These are phyloP conservation scores for Fusarium zealandicum DNA, from an alignment of 2,329 filamentous ascomycete genomes.

Conservation along the genomic window DNA sequence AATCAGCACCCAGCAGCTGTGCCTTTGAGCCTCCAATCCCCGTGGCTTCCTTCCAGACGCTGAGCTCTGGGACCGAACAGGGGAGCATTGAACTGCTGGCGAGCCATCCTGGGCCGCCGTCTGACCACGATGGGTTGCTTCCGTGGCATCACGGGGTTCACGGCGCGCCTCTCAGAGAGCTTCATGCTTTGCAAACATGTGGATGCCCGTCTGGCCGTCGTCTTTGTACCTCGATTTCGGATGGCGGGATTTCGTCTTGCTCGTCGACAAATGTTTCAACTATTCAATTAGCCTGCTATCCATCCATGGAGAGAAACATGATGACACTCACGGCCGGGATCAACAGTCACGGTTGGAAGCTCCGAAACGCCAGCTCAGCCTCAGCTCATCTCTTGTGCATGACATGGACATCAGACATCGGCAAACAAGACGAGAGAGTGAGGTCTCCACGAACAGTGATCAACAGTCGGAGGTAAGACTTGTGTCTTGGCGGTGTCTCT, in stretches of 20 bases:
- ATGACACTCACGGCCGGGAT: constrained; percentile 6
- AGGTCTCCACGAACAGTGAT: constrained; percentile 12
- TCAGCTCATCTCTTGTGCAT: constrained; percentile 31
- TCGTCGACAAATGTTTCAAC: neutral
- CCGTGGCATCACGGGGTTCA: constrained; percentile 12
- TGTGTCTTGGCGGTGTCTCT: constrained; percentile 27
- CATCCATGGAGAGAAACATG: constrained; percentile 1
- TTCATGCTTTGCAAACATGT: constrained; percentile 19
- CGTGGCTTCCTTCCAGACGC: constrained; percentile 5
- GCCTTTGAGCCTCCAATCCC: constrained; percentile 2
- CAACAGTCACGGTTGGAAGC: constrained; percentile 17
- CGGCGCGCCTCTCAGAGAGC: neutral
- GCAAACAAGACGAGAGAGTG: constrained; percentile 7
- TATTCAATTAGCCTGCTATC: neutral
- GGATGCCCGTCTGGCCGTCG: constrained; percentile 4
- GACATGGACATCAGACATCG: neutral
- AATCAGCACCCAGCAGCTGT: constrained; percentile 28
- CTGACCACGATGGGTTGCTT: constrained; percentile 13
- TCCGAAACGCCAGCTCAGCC: constrained; percentile 15
- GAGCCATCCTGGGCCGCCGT: neutral
- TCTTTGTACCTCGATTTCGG: constrained; percentile 23
- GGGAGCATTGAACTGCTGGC: constrained; percentile 3
- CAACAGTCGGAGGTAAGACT: constrained; percentile 10
- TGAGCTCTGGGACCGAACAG: constrained; percentile 2
- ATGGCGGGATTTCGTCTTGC: constrained; percentile 2